Conservation (phyloP, 2,329 filamentous ascomycete genomes). For the Fusarium sp. region DNA sequence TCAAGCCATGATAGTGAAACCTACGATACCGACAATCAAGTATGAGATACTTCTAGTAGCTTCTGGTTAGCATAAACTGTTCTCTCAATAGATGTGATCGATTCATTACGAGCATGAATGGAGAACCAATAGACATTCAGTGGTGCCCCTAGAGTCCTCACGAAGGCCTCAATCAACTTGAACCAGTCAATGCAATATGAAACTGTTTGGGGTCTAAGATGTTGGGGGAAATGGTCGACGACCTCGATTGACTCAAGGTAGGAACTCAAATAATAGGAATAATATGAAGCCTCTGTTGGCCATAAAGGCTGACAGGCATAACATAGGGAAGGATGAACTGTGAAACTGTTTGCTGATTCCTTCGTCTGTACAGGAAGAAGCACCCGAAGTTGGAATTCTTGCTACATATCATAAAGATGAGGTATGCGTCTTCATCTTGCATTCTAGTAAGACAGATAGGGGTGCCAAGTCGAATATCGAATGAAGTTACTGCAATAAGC, state of each 20-base stretch:
- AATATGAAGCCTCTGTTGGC: neutral
- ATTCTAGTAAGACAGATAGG: neutral
- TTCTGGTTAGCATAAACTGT: neutral
- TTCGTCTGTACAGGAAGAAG: neutral
- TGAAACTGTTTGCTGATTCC: neutral
- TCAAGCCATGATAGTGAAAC: neutral
- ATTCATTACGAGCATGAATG: neutral
- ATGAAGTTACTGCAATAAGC: neutral
- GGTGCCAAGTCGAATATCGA: neutral
- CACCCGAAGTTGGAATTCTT: neutral
- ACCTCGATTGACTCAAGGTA: neutral
- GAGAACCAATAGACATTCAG: neutral
- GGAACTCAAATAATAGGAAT: neutral
- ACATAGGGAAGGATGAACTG: neutral
- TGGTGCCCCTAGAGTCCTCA: neutral
- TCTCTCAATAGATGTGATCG: neutral
- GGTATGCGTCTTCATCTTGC: neutral
- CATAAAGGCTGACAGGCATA: neutral
- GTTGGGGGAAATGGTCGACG: neutral
- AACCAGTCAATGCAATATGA: conserved; percentile 4
- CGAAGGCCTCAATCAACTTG: neutral
- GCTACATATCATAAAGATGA: neutral
- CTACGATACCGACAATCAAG: neutral
- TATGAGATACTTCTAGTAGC: too few relatives aligned
- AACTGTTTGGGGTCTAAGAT: neutral